Base-by-base conservation (phyloP, 306 rosid species). In the Malus sieversii region DNA sequence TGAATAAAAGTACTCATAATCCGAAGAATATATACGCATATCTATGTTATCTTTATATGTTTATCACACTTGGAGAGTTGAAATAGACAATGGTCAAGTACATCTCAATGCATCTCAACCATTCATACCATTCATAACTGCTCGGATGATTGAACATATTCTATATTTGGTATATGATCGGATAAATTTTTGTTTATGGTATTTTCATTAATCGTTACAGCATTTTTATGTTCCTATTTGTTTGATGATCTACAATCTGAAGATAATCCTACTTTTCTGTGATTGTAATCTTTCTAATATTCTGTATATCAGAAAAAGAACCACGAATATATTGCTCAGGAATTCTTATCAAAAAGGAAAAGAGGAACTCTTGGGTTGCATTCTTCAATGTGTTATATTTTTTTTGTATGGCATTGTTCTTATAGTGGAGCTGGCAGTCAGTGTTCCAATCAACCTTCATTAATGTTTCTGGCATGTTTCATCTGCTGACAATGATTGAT, bases 401-500 rank as follows among this genome's bases (percentile, higher is more conserved):
- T 57, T 57, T 55, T 55, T 55, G 4, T 20, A 38, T 38, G 42
- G 61, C 2, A 58, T 27, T 9, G 27, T 58, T 58, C 63, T 58
- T 58, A 22, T n/a, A 40, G 42, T 27, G 42, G 64, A 65, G 77
- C 1, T 13, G 58, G 25, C 65, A 15, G 23, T 59, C 12, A 59
- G 16, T 72, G 65, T 75, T 65, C 33, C 52, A 42, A 44, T 58
- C 44, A 72, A 66, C 48, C 63, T 75, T 66, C 53, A 8, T 71
- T 57, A 63, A 65, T 77, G 51, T 59, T 68, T 73, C 29, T 38
- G 11, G 29, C 20, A 30, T 78, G 42, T 72, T 35, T 66, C 72
- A 62, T n/a, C 76, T 42, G 72, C 15, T 74, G 78, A 46, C 20
- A 73, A 60, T 61, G 30, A 48, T 51, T 68, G 64, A 20, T 33